Conservation (phyloP, 768 basidiomycete species). For the Daedaleopsis sinensis region DNA sequence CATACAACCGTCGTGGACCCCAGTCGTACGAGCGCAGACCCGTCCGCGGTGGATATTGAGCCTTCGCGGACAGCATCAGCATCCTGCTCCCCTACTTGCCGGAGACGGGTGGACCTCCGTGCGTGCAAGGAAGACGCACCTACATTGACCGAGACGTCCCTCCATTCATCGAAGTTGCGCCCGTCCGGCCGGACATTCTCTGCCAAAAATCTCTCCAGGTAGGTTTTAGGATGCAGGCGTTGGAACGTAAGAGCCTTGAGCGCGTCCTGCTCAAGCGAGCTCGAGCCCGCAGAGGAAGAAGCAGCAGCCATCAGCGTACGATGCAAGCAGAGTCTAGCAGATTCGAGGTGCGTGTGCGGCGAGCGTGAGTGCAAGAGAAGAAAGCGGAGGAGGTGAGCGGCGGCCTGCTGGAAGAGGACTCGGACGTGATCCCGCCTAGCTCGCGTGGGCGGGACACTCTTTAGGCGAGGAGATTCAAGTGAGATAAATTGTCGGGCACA, state of each 20-base stretch:
- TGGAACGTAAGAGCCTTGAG: constrained; percentile 62
- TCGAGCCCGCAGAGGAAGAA: constrained; percentile 14
- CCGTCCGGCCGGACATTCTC: constrained; percentile 86
- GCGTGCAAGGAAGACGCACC: constrained; percentile 52
- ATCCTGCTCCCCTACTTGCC: background rate
- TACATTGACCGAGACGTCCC: constrained; percentile 76
- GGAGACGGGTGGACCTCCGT: background rate
- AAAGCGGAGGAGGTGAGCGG: background rate
- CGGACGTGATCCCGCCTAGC: background rate
- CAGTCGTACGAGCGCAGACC: constrained; percentile 87
- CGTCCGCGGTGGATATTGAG: constrained; percentile 92
- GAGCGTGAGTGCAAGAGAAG: background rate
- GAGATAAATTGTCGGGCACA: constrained; percentile 20
- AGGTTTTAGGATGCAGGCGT: constrained; percentile 85
- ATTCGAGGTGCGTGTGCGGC: background rate
- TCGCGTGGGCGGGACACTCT: constrained; percentile 3
- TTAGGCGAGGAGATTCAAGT: constrained; percentile 21
- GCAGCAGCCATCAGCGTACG: constrained; percentile 10
- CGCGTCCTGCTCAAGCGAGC: constrained; percentile 22
- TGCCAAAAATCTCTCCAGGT: constrained; percentile 83
- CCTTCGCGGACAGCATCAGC: constrained; percentile 48
- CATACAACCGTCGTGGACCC: constrained; percentile 96
- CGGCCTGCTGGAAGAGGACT: background rate
- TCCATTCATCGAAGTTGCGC: constrained; percentile 65
- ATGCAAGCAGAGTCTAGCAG: background rate